Evolutionary conservation across 2,329 filamentous ascomycete species (phyloP).

Genomic region (Lizonia empirigonia): DNA sequence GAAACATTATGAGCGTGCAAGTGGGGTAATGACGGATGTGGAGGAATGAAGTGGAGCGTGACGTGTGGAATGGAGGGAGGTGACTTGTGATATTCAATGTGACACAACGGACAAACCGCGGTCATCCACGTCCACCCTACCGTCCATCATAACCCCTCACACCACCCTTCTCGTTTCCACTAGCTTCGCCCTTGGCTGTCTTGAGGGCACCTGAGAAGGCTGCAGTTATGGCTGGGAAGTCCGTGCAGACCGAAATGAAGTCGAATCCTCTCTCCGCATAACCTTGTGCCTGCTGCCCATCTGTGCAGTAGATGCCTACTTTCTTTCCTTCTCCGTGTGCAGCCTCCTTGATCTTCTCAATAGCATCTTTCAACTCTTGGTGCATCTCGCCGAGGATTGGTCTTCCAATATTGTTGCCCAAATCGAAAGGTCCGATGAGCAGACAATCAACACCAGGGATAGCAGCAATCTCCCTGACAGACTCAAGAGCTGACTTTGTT

Average conservation of each 20-base stretch:
- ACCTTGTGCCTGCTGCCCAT: slow-evolving; percentile 57
- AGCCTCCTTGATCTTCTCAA: slow-evolving; percentile 57
- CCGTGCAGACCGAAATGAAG: slow-evolving; percentile 56
- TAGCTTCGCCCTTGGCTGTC: slow-evolving; percentile 37
- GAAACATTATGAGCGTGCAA: background rate
- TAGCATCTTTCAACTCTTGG: slow-evolving; percentile 58
- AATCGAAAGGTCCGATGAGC: slow-evolving; percentile 61
- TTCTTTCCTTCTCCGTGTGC: slow-evolving; percentile 60
- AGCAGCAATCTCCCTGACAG: slow-evolving; percentile 56
- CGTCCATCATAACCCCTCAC: slow-evolving; percentile 33
- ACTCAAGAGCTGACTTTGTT: slow-evolving; percentile 49
- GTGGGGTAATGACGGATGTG: background rate
- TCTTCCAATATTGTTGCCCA: slow-evolving; percentile 63
- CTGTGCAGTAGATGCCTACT: slow-evolving; percentile 61
- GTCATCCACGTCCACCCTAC: slow-evolving; percentile 1
- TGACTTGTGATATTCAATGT: slow-evolving; percentile 6
- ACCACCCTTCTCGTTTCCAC: slow-evolving; percentile 13
- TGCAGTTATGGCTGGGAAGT: slow-evolving; percentile 53
- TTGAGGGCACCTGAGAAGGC: slow-evolving; percentile 47
- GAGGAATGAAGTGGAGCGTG: slow-evolving; percentile 6
- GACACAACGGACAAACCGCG: slow-evolving; percentile 1
- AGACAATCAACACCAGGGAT: slow-evolving; percentile 60
- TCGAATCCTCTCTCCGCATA: slow-evolving; percentile 62
- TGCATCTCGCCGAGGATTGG: slow-evolving; percentile 57
- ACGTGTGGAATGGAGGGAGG: slow-evolving; percentile 7